These are phyloP conservation scores for Syzygium aqueum DNA, from an alignment of 345 rosid genomes.

Conservation along the genomic window DNA sequence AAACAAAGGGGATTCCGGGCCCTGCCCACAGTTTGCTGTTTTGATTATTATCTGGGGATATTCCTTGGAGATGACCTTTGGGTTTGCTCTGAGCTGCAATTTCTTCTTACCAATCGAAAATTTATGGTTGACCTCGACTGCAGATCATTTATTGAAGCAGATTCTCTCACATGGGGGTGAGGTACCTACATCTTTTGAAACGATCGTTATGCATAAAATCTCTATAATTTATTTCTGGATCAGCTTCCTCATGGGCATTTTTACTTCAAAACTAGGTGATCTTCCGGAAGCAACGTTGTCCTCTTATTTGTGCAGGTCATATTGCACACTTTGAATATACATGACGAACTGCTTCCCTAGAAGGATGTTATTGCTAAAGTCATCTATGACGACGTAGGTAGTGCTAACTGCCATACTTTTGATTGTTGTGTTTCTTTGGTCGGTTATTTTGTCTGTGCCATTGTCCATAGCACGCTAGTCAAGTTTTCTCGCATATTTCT, in stretches of 20 bases:
- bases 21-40: neutral
- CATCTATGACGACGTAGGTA: constrained; percentile 65
- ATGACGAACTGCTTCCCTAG: constrained; percentile 68
- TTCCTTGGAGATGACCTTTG: neutral
- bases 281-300: neutral
- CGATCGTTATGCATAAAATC: constrained; percentile 66
- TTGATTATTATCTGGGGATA: neutral
- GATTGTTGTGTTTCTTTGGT: neutral
- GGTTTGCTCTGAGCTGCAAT: neutral
- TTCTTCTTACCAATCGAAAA: neutral
- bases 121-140: neutral
- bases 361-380: constrained; percentile 87
- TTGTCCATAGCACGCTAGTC: neutral
- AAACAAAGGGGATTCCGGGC: neutral
- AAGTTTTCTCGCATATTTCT: neutral
- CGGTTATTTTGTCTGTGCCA: neutral
- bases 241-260: neutral
- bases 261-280: neutral
- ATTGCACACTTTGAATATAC: constrained; percentile 84
- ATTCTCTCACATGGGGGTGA: constrained; percentile 81
- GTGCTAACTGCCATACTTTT: neutral
- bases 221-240: neutral
- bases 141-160: constrained; percentile 86
- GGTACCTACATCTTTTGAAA: constrained; percentile 92
- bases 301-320: constrained; percentile 53